Base-by-base conservation (phyloP, 169 alveolate genomes). In the Toxoplasma gondii region DNA sequence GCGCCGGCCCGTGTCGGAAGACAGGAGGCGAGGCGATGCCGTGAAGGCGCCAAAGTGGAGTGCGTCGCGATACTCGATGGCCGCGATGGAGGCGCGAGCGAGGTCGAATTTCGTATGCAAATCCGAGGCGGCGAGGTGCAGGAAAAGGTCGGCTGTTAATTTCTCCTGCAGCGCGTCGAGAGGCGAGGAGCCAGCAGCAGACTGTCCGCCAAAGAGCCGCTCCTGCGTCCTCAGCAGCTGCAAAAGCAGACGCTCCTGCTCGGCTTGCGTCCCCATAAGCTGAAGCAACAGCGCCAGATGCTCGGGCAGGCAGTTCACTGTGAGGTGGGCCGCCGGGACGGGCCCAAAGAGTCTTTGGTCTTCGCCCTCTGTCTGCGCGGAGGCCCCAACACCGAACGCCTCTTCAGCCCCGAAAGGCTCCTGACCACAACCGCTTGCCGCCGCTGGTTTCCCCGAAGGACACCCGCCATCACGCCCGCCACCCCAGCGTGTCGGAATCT, bases 71-170 rank as follows among this genome's bases (percentile, higher is more conserved):
- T 43, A 82, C 67, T 43, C 90, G 38, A 82, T 41, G 31, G 67
- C 90, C 4, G 90, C 90, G 41, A 82, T 22, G 38, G 54, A 82
- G 2, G 31, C 53, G 38, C 90, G 90, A 38, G 90, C 90, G 67
- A 41, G 90, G 24, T 2, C 67, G 41, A 82, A 82, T 36, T 82
- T 82, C 31, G 39, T n/a, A 38, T 82, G 90, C 24, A 82, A 38
- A 41, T 82, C 90, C 31, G 54, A 41, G 29, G 90, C 90, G 2
- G 90, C 90, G 7, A 82, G 36, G 64, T 82, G 90, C 34, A 82
- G 69, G 64, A 41, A 82, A 17, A 82, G 34, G 54, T 82, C 69
- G 4, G 90, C 41, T 17, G 90, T 38, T 2, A 78, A 31, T 41
- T 78, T n/a, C 39, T 78, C 49, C n/a, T 9, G 44, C 44, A 78